Conservation (phyloP, 305 asterid species). For the Rubia peregrina region DNA sequence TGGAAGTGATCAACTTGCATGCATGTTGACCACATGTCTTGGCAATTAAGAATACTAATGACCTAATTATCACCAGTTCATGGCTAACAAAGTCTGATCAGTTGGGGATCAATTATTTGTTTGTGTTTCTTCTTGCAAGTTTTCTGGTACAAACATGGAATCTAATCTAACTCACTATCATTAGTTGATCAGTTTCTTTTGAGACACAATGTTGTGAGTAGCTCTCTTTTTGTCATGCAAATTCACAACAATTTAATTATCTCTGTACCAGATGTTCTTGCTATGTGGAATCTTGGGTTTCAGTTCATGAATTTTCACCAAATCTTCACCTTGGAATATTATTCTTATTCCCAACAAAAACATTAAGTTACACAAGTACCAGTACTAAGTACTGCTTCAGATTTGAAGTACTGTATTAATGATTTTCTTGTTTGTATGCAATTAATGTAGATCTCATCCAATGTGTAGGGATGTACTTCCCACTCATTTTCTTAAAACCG, state of each 20-base stretch:
- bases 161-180: conserved; percentile 1
- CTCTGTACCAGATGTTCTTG: background rate
- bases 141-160: conserved; percentile 4
- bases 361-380: background rate
- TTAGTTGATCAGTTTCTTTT: background rate
- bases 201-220: background rate
- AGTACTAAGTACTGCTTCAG: background rate
- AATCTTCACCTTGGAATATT: conserved; percentile 2
- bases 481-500: background rate
- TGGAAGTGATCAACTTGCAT: background rate
- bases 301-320: conserved; percentile 2
- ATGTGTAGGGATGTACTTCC: background rate
- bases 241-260: background rate
- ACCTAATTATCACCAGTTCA: background rate
- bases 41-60: background rate
- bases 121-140: background rate
- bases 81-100: background rate
- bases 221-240: background rate
- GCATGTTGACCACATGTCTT: background rate
- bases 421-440: background rate
- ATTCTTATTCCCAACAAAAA: conserved; percentile 4
- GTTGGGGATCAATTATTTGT: background rate
- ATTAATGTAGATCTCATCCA: background rate
- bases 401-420: background rate
- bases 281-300: background rate